A percentile compares a stretch with the other conserved stretches of the same genome.
Conservation (phyloP, 2,329 filamentous ascomycete genomes). For the Davidsoniella neocaledoniae region DNA sequence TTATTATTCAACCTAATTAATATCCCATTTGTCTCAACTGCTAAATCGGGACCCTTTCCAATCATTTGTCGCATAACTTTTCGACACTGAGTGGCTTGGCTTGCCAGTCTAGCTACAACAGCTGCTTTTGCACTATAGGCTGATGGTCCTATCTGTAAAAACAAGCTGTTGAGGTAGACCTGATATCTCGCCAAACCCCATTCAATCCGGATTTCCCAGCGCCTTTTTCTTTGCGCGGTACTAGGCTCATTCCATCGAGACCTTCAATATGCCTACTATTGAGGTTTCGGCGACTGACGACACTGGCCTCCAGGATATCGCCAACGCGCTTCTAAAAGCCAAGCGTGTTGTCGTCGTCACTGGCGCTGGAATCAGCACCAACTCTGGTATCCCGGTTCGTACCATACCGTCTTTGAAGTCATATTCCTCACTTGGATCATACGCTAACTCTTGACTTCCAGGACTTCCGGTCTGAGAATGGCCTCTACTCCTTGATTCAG, state of each 20-base stretch:
- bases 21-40: no score
- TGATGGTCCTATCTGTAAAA: no score
- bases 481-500: constrained; percentile 56
- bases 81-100: no score
- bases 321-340: constrained; percentile 45
- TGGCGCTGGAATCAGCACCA: constrained; percentile 58
- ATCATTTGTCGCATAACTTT: no score
- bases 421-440: not conserved
- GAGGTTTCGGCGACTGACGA: constrained; percentile 36
- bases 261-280: constrained; percentile 36
- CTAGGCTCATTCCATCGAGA: not conserved
- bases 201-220: no score
- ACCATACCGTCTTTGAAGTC: not conserved
- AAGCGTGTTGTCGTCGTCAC: constrained; percentile 56
- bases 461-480: constrained; percentile 59
- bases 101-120: no score
- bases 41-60: no score
- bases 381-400: constrained; percentile 54
- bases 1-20: no score
- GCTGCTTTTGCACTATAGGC: no score
- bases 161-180: no score
- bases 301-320: constrained; percentile 44
- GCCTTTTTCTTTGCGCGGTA: not conserved
- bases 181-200: no score
- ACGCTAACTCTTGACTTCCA: constrained; percentile 17